Conservation (phyloP, 805 yeast genomes). For the Metschnikowia rubicola region DNA sequence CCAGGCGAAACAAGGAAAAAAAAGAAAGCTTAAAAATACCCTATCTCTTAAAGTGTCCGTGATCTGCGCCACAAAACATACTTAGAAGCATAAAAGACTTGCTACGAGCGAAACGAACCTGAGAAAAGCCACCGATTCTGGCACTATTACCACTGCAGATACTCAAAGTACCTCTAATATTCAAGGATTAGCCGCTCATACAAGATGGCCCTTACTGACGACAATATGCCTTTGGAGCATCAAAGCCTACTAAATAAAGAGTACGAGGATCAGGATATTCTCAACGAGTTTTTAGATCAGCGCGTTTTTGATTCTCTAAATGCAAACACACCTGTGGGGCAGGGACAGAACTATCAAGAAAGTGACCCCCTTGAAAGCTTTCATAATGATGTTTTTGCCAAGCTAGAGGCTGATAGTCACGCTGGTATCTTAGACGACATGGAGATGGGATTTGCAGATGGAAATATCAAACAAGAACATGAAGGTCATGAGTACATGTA, state of each 20-base stretch:
- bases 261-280: slow-evolving; percentile 43
- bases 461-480: neutral
- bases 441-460: slow-evolving; percentile 2
- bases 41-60: too few relatives aligned
- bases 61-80: too few relatives aligned
- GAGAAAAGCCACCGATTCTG: too few relatives aligned
- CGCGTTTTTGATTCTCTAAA: slow-evolving; percentile 42
- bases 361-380: slow-evolving; percentile 3
- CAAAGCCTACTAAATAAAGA: slow-evolving; percentile 20
- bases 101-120: too few relatives aligned
- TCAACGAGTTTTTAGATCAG: slow-evolving; percentile 56
- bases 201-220: slow-evolving; percentile 23
- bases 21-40: neutral
- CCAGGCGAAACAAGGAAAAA: neutral
- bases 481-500: slow-evolving; percentile 21
- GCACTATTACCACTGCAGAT: too few relatives aligned
- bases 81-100: too few relatives aligned
- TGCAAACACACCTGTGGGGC: slow-evolving; percentile 19
- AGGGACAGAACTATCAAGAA: neutral
- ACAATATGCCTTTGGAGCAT: slow-evolving; percentile 22
- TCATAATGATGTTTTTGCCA: slow-evolving; percentile 6
- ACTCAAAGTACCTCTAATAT: neutral
- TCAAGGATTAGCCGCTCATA: neutral
- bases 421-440: slow-evolving; percentile 4
- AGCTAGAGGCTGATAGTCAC: slow-evolving; percentile 3